Conservation (phyloP, 73 alveolate species). For the Loxodes magnus region DNA sequence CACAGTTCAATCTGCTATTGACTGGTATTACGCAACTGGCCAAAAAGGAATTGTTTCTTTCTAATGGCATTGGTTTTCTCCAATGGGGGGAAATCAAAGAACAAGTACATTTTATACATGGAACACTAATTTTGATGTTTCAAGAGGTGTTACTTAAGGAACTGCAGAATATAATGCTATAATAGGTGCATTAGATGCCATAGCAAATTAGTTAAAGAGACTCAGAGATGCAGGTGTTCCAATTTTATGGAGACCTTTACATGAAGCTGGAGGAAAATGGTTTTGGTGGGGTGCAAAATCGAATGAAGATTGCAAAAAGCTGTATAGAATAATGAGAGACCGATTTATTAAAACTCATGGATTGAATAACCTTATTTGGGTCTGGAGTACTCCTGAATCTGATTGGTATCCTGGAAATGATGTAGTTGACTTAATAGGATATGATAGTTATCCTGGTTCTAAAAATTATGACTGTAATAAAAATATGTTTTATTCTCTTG, state of each 20-base stretch:
- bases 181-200: constrained; percentile 19
- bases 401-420: constrained; percentile 34
- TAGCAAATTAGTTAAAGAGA: constrained; percentile 23
- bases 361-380: constrained; percentile 22
- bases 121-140: constrained; percentile 17
- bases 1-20: constrained; percentile 19
- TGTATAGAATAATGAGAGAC: constrained; percentile 19
- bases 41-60: constrained; percentile 20
- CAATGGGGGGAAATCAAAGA: constrained; percentile 24
- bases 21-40: constrained; percentile 17
- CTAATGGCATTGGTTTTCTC: constrained; percentile 37
- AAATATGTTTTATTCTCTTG: neutral
- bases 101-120: constrained; percentile 29
- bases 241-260: constrained; percentile 29
- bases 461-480: constrained; percentile 11
- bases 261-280: constrained; percentile 41
- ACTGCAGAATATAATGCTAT: constrained; percentile 19
- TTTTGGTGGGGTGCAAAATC: constrained; percentile 39
- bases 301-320: constrained; percentile 5
- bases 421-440: constrained; percentile 21
- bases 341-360: constrained; percentile 17
- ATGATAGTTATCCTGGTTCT: constrained; percentile 33
- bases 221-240: constrained; percentile 16
- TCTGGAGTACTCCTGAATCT: constrained; percentile 35
- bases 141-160: constrained; percentile 17